Conservation (phyloP, 805 yeast species). For the Metschnikowia similis region DNA sequence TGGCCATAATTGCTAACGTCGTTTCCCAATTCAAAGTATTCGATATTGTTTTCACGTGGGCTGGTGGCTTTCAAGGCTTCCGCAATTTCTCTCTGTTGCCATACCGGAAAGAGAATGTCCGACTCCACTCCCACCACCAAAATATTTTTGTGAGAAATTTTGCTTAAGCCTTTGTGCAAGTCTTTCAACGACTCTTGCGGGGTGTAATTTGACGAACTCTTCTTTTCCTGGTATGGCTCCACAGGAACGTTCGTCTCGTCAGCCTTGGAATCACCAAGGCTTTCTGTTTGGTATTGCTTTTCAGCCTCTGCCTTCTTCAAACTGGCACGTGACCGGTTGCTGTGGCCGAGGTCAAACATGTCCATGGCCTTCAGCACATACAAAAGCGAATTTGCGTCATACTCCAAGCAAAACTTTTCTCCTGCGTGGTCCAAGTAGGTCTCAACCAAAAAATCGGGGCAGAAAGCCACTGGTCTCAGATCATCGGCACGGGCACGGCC, state of each 20-base stretch:
- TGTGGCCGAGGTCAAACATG: slow-evolving; percentile 69
- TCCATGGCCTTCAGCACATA: slow-evolving; percentile 95
- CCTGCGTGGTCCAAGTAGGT: slow-evolving; percentile 94
- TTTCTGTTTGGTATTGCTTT: slow-evolving; percentile 10
- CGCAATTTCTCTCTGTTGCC: slow-evolving; percentile 88
- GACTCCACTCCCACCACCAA: slow-evolving; percentile 90
- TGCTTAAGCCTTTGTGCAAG: slow-evolving; percentile 58
- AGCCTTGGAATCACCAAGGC: slow-evolving; percentile 1
- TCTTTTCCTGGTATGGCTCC: slow-evolving; percentile 53
- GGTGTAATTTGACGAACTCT: slow-evolving; percentile 41
- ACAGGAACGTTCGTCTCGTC: slow-evolving; percentile 32
- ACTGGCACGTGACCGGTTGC: slow-evolving; percentile 43
- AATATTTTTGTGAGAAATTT: slow-evolving; percentile 59
- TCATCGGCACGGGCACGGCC: slow-evolving; percentile 87
- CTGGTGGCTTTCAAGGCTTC: slow-evolving; percentile 42
- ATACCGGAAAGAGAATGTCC: slow-evolving; percentile 85
- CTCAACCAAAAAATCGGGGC: slow-evolving; percentile 91
- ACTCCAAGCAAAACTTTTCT: slow-evolving; percentile 85
- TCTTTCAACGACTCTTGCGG: slow-evolving; percentile 58
- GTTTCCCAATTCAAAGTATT: slow-evolving; percentile 70
- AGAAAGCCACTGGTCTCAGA: slow-evolving; percentile 71
- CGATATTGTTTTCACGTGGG: slow-evolving; percentile 33
- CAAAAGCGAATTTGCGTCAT: slow-evolving; percentile 84
- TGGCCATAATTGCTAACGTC: slow-evolving; percentile 84
- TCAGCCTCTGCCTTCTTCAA: slow-evolving; percentile 38